Evolutionary conservation across 2,329 filamentous ascomycete genomes (phyloP).

Genomic region (Colletotrichum chlorophyti): DNA sequence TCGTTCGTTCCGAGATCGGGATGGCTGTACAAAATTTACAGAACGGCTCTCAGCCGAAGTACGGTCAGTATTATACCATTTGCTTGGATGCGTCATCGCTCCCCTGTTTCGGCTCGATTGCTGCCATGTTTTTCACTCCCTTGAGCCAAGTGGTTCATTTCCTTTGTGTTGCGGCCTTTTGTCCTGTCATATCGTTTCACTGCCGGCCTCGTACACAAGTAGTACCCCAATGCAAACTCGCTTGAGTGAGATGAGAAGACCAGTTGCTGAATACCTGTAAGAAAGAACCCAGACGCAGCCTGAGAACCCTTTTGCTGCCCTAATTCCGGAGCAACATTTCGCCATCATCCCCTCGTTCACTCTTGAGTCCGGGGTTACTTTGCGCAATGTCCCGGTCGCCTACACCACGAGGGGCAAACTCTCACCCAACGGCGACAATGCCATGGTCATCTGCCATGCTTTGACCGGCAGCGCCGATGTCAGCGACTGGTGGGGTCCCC

Average conservation of each 20-base stretch:
- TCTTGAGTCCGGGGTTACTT: constrained; percentile 87
- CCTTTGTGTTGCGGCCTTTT: neutral
- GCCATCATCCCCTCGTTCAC: constrained; percentile 88
- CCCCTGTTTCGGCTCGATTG: constrained; percentile 7
- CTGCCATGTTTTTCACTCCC: neutral
- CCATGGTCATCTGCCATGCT: constrained; percentile 82
- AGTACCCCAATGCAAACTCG: too few relatives aligned
- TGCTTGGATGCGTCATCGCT: neutral
- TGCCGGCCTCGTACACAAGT: too few relatives aligned
- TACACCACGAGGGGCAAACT: constrained; percentile 71
- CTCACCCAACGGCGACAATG: constrained; percentile 66
- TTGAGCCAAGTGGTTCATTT: neutral
- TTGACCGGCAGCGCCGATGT: constrained; percentile 87
- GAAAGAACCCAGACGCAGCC: constrained; percentile 73
- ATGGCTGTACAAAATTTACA: constrained; percentile 35
- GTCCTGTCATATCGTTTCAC: too few relatives aligned
- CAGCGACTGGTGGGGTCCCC: constrained; percentile 86
- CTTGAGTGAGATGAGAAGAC: constrained; percentile 41
- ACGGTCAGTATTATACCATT: constrained; percentile 39
- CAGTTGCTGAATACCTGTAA: constrained; percentile 69
- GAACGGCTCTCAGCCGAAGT: constrained; percentile 34
- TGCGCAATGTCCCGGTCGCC: constrained; percentile 77
- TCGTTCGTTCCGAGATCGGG: constrained; percentile 27
- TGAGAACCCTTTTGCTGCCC: constrained; percentile 87
- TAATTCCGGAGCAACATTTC: constrained; percentile 89